phyloP scores from a whole-genome alignment of 352 stramenopile species.

The Phytophthora crassamura region DNA sequence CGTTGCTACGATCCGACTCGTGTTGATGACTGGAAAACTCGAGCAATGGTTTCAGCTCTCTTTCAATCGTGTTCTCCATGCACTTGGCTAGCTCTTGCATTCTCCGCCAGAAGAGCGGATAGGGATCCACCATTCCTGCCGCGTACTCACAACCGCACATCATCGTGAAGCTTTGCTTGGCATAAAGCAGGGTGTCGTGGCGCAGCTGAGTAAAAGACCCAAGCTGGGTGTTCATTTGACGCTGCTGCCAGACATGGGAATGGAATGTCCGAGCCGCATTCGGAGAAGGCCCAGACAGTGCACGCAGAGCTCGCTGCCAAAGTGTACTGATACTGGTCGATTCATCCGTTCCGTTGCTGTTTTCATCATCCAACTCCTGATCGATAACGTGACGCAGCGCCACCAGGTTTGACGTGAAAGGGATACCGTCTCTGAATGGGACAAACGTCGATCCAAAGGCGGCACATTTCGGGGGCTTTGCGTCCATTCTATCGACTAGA shows the following conservation, averaged over 20 bases:
- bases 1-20: too few relatives aligned
- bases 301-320: slow-evolving; percentile 27
- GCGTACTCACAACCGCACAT: slow-evolving; percentile 22
- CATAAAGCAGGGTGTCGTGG: slow-evolving; percentile 35
- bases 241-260: slow-evolving; percentile 17
- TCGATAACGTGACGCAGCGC: slow-evolving; percentile 20
- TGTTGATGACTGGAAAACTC: not conserved
- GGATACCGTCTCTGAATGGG: slow-evolving; percentile 11
- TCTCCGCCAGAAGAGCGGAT: slow-evolving; percentile 25
- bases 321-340: slow-evolving; percentile 20
- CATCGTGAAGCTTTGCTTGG: slow-evolving; percentile 15
- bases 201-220: slow-evolving; percentile 37
- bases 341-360: not conserved
- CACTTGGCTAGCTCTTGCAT: slow-evolving; percentile 20
- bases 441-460: not conserved
- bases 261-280: slow-evolving; percentile 15
- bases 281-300: slow-evolving; percentile 20
- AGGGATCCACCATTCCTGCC: slow-evolving; percentile 33
- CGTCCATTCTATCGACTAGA: slow-evolving; percentile 15
- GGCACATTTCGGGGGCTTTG: not conserved
- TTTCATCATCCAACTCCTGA: slow-evolving; percentile 3
- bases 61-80: slow-evolving; percentile 5
- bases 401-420: slow-evolving; percentile 18
- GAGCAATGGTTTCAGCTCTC: not conserved
- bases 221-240: slow-evolving; percentile 37